Evolutionary conservation across 306 rosid species (phyloP), one percentile per base, ranked within the genome.

Genomic region (Cicer yamashitae): DNA sequence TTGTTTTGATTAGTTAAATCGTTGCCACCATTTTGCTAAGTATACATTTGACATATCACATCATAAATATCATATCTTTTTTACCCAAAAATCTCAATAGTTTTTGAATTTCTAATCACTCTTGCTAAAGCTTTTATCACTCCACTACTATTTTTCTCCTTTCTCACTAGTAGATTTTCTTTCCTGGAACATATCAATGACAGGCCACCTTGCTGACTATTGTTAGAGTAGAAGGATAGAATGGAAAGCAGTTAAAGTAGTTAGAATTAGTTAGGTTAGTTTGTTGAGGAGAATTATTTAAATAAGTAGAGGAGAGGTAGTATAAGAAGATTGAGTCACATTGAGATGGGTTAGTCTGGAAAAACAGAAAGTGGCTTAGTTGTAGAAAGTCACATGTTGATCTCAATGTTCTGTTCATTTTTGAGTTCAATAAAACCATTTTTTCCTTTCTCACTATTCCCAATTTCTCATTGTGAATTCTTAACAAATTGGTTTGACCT

Each of bases 1-100:
- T 34, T 68, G 39, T 63, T 73, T 81, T 46, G 67, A 54, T 54
- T 56, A 34, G 71, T 75, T 81, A 71, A 20, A 43, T 61, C 62
- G 14, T 54, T 70, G 58, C 62, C 69, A 22, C 67, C 14, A 44
- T 67, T 67, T 30, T 54, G 39, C 30, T 15, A 46, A 76, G 76
- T 74, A 45, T 11, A 47, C 39, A 54, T n/a, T 38, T 76, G 10
- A 6, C 77, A 50, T 48, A 62, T 70, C 58, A n/a, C 43, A 60
- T 72, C 43, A 61, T 54, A 54, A 50, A 38, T 45, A 53, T 69
- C 46, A 51, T 76, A 59, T 66, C 39, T 58, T 25, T 58, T 67
- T 66, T 10, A 20, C 37, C 25, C 47, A 9, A 20, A 30, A 53
- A 40, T 52, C 30, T 63, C n/a, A 3, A 12, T 70, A 59, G 71